Evolutionary conservation across 768 basidiomycete genomes (phyloP).

Genomic region (Ramaria sp.): DNA sequence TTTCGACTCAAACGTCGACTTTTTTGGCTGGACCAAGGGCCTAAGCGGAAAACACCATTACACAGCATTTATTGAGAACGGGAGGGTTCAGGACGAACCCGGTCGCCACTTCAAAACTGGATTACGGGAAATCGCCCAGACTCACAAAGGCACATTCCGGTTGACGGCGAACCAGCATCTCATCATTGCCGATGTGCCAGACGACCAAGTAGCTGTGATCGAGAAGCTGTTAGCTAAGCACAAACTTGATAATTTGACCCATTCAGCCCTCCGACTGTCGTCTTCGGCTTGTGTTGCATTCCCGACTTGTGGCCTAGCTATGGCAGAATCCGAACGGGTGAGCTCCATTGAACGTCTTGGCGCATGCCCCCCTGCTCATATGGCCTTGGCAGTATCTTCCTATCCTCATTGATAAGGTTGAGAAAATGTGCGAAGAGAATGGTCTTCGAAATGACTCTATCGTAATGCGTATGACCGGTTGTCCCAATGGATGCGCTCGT

Average conservation of each 20-base stretch:
- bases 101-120: slow-evolving; percentile 87
- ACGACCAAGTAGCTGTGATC: slow-evolving; percentile 64
- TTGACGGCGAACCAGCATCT: slow-evolving; percentile 94
- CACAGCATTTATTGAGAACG: slow-evolving; percentile 94
- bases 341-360: slow-evolving; percentile 15
- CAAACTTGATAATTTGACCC: slow-evolving; percentile 79
- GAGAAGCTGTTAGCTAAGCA: slow-evolving; percentile 73
- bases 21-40: slow-evolving; percentile 88
- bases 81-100: slow-evolving; percentile 91
- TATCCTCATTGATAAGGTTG: slow-evolving; percentile 85
- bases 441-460: slow-evolving; percentile 91
- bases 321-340: slow-evolving; percentile 70
- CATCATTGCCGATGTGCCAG: slow-evolving; percentile 71
- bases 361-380: slow-evolving; percentile 24
- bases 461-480: slow-evolving; percentile 98
- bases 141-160: slow-evolving; percentile 91
- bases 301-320: slow-evolving; percentile 85
- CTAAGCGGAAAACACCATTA: slow-evolving; percentile 86
- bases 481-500: slow-evolving; percentile 87
- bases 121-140: slow-evolving; percentile 82
- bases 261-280: slow-evolving; percentile 70
- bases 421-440: slow-evolving; percentile 88
- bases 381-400: slow-evolving; percentile 63
- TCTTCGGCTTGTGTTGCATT: slow-evolving; percentile 96
- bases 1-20: slow-evolving; percentile 86